Evolutionary conservation across 2,329 filamentous ascomycete species (phyloP), one percentile per base, ranked within the genome.

Genomic region (Didymosphaeria variabile): DNA sequence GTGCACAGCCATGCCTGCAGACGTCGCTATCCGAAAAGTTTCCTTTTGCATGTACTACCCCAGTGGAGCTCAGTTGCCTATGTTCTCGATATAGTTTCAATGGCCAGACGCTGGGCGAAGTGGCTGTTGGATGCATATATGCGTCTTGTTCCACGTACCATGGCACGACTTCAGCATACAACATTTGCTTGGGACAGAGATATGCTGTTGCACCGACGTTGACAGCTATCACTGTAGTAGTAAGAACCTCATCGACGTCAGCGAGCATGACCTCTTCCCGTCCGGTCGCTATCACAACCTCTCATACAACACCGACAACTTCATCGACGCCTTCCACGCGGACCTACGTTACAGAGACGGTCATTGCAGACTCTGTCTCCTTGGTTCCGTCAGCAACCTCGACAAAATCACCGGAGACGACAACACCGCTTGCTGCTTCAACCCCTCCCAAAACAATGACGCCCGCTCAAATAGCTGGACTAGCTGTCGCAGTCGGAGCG

Each of bases 401-500:
- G 8, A 66, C 67, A 17, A 58, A 70, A 17, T 58, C 62, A 12
- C 51, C 62, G 26, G 31, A 26, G 23, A 65, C 57, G 40, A 55
- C 64, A 46, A 40, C 60, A 47, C 58, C 68, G 31, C 58, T 56
- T 45, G 56, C 67, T 19, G 49, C 63, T 32, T 59, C 71, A 15
- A 55, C 61, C 26, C 55, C 64, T 15, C 68, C 71, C 13, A 52
- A 42, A 7, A 71, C 62, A 46, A 74, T 79, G 72, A 77, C 67
- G 19, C 73, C 77, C 21, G 75, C 77, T 23, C 77, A 79, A 63
- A 79, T 79, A 57, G 74, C 73, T 10, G 77, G 77, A 6, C 67
- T 79, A 15, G 70, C 75, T 8, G 73, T 79, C 42, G 77, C 77
- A 36, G 76, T 72, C 9, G 73, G 72, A 9, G 73, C 77, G 52